A percentile compares a stretch with the other conserved stretches of the same genome.
phyloP scores from a whole-genome alignment of 176 grass and related monocot species.

The Paspalum vaginatum region DNA sequence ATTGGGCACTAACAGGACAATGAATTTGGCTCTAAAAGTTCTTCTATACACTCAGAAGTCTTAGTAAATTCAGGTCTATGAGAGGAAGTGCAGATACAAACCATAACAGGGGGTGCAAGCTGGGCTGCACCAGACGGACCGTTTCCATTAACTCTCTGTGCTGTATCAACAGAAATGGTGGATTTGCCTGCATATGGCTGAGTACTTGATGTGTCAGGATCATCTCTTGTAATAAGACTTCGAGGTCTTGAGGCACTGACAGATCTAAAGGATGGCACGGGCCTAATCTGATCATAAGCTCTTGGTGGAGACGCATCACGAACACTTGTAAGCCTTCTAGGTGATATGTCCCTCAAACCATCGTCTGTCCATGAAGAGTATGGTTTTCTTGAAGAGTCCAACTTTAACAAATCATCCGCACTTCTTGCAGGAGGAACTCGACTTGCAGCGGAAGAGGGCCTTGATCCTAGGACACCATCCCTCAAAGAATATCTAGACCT shows the following conservation, averaged over 20 bases:
- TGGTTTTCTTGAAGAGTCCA: constrained; percentile 48
- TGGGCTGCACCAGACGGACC: constrained; percentile 23
- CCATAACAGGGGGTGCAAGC: constrained; percentile 38
- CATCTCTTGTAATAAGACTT: constrained; percentile 53
- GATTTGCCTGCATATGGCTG: constrained; percentile 45
- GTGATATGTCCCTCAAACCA: constrained; percentile 49
- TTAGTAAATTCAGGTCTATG: constrained; percentile 18
- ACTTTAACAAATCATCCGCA: constrained; percentile 51
- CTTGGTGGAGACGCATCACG: constrained; percentile 52
- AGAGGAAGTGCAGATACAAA: constrained; percentile 39
- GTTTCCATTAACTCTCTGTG: constrained; percentile 48
- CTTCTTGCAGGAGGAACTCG: constrained; percentile 60
- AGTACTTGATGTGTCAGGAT: constrained; percentile 48
- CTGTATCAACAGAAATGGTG: constrained; percentile 40
- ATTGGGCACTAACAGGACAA: background rate
- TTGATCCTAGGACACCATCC: constrained; percentile 47
- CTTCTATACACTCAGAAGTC: background rate
- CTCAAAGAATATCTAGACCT: constrained; percentile 47
- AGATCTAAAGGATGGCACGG: constrained; percentile 43
- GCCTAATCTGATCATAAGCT: constrained; percentile 48
- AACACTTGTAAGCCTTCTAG: constrained; percentile 46
- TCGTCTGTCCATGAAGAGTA: constrained; percentile 52
- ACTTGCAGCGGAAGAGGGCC: constrained; percentile 40
- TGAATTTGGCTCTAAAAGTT: background rate
- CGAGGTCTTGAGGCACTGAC: constrained; percentile 42